Evolutionary conservation across 2,329 filamentous ascomycete genomes (phyloP).

Genomic region (Botrytis deweyae): DNA sequence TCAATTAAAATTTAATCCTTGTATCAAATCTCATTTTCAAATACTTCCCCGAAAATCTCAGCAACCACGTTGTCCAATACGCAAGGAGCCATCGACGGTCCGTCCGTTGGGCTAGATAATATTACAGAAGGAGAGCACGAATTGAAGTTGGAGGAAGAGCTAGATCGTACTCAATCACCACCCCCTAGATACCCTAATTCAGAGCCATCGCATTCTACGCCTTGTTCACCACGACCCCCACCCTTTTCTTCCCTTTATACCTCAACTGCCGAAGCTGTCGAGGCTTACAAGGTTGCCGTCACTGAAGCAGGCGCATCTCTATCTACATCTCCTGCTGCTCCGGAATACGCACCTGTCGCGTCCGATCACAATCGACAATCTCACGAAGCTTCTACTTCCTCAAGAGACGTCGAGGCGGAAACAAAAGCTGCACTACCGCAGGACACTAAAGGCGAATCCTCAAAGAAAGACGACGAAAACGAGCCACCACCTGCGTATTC

Average conservation of each 20-base stretch:
- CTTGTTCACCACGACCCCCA: constrained; percentile 49
- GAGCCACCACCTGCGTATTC: constrained; percentile 96
- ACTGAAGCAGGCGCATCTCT: constrained; percentile 41
- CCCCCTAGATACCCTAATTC: constrained; percentile 58
- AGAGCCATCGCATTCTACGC: constrained; percentile 51
- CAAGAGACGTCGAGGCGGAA: constrained; percentile 59
- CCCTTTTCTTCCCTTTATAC: constrained; percentile 62
- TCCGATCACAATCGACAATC: constrained; percentile 38
- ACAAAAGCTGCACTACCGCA: constrained; percentile 82
- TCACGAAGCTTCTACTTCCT: constrained; percentile 30
- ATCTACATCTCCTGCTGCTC: constrained; percentile 57
- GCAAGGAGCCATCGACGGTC: constrained; percentile 47
- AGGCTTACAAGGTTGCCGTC: constrained; percentile 42
- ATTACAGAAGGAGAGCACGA: constrained; percentile 28
- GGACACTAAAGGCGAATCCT: constrained; percentile 75
- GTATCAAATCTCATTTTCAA: constrained; percentile 22
- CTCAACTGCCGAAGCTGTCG: constrained; percentile 41
- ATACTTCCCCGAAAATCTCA: constrained; percentile 24
- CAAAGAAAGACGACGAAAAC: constrained; percentile 75
- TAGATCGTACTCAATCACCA: constrained; percentile 48
- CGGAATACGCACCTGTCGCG: constrained; percentile 53
- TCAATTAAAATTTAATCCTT: constrained; percentile 18
- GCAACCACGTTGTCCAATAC: constrained; percentile 50
- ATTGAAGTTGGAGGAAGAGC: constrained; percentile 41
- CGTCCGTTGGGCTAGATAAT: constrained; percentile 43